These are phyloP conservation scores for Crithidia mellificae DNA, from an alignment of 208 protist species.

Conservation along the genomic window DNA sequence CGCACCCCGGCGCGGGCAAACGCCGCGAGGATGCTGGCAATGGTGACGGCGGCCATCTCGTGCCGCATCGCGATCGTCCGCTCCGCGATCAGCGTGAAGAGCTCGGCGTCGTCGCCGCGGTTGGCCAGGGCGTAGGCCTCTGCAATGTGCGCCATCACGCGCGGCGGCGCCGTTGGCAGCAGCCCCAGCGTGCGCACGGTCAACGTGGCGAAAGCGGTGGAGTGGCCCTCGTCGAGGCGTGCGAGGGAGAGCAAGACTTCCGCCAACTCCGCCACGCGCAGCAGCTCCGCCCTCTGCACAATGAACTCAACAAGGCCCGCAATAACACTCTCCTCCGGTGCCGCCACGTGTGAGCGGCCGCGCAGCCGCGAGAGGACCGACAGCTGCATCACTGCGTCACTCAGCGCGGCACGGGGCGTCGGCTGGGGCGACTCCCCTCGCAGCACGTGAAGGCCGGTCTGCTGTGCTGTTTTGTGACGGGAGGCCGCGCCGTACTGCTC, in stretches of 20 bases:
- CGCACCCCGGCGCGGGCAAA: slow-evolving; percentile 63
- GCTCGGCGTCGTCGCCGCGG: slow-evolving; percentile 49
- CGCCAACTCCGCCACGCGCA: slow-evolving; percentile 48
- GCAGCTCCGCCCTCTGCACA: background rate
- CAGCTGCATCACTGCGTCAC: slow-evolving; percentile 40
- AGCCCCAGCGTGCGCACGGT: slow-evolving; percentile 54
- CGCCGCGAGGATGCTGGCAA: slow-evolving; percentile 65
- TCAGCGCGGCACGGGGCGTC: background rate
- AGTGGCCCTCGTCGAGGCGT: slow-evolving; percentile 33
- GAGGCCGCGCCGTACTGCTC: slow-evolving; percentile 2
- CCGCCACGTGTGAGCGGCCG: background rate
- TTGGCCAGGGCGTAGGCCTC: slow-evolving; percentile 54
- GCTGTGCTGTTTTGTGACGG: background rate
- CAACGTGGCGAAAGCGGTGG: slow-evolving; percentile 29
- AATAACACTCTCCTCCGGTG: background rate
- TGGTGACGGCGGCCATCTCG: slow-evolving; percentile 64
- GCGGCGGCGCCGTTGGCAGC: slow-evolving; percentile 51
- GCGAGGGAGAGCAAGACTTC: slow-evolving; percentile 75
- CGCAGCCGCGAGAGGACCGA: slow-evolving; percentile 41
- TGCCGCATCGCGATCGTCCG: slow-evolving; percentile 58
- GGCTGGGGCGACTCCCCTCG: slow-evolving; percentile 1
- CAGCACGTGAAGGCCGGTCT: too few species aligned
- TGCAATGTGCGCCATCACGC: slow-evolving; percentile 50
- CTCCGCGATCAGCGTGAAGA: slow-evolving; percentile 77
- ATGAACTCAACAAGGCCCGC: slow-evolving; percentile 14